Base-by-base conservation (phyloP, 257 asterid genomes). In the Plantago major region DNA sequence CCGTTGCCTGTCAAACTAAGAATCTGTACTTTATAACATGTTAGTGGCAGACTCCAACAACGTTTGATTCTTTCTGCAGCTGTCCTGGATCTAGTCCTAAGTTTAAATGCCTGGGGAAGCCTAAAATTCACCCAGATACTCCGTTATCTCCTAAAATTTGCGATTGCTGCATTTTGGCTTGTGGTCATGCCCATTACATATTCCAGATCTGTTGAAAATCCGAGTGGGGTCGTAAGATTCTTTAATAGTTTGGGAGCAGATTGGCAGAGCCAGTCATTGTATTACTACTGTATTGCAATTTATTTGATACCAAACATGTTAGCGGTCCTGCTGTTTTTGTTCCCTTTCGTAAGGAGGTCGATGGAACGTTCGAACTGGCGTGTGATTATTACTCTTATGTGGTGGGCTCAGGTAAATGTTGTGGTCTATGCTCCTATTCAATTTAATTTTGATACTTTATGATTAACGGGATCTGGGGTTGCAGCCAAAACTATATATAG, bases 381-480 rank as follows among this genome's bases (percentile, higher is more conserved):
- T 55, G 68, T 89, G 50, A 56, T 89, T 69, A 69, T 52, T 73
- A 61, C 85, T 28, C 74, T 93, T 44, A 77, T 89, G 95, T 93
- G 99, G 99, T 93, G 99, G 99, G 78, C 97, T 67, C 99, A 87
- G 85, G 99, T 82, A 64, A 64, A 81, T 66, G 47, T 55, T 46
- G 10, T 64, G 13, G 48, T 58, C 26, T 68, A 63, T 69, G 46
- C 37, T 49, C 57, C 15, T 50, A 1, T 48, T 67, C 49, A 56
- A 46, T 42, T 57, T 60, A 52, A 53, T 67, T 62, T 33, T 51
- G 53, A 40, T 49, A 42, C 55, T 72, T 70, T 65, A 63, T 56
- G 47, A 53, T 67, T 71, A 69, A 73, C 46, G n/a, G 62, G 14
- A 56, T 26, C 18, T 15, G 44, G 42, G 46, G 63, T 71, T 53